These are phyloP conservation scores for Apiotrichum gamsii DNA, from an alignment of 1,284 basidiomycete species.

Conservation along the genomic window DNA sequence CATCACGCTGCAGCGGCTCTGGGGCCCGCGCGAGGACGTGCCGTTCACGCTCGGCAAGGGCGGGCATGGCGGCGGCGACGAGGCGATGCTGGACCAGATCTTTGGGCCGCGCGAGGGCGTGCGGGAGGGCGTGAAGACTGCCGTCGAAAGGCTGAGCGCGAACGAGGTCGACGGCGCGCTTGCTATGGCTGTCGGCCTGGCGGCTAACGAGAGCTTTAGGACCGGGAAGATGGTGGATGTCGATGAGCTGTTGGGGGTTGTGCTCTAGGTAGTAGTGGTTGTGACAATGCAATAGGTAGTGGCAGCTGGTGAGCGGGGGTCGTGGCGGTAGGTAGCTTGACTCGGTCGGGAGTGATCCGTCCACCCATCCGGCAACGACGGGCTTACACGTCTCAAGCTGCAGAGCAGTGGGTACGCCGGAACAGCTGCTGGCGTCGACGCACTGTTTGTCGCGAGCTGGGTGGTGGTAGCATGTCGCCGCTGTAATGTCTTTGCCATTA, in stretches of 20 bases:
- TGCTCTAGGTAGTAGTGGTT: constrained; percentile 20
- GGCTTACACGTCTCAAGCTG: too few relatives aligned
- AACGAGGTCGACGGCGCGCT: constrained; percentile 54
- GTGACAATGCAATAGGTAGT: too few relatives aligned
- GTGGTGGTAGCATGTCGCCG: too few relatives aligned
- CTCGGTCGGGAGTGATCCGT: too few relatives aligned
- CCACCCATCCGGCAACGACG: too few relatives aligned
- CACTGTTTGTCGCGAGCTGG: too few relatives aligned
- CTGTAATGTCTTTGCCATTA: too few relatives aligned
- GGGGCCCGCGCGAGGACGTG: constrained; percentile 50
- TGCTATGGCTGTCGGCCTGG: constrained; percentile 53
- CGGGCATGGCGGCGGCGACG: constrained; percentile 55
- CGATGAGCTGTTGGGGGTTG: constrained; percentile 33
- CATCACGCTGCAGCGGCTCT: constrained; percentile 52
- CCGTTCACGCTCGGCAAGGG: constrained; percentile 50
- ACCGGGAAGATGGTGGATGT: constrained; percentile 50
- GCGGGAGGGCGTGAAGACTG: constrained; percentile 46
- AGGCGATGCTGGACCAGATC: constrained; percentile 53
- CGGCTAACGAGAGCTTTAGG: constrained; percentile 55
- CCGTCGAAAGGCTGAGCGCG: constrained; percentile 51
- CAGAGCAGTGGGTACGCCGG: too few relatives aligned
- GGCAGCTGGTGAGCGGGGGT: too few relatives aligned
- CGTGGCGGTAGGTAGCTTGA: too few relatives aligned
- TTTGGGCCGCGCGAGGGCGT: constrained; percentile 52
- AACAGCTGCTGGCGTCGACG: too few relatives aligned